Percentiles rank a stretch among this genome's conserved stretches.
phyloP scores from a whole-genome alignment of 2,329 filamentous ascomycete species.

The Esteya vermicola region DNA sequence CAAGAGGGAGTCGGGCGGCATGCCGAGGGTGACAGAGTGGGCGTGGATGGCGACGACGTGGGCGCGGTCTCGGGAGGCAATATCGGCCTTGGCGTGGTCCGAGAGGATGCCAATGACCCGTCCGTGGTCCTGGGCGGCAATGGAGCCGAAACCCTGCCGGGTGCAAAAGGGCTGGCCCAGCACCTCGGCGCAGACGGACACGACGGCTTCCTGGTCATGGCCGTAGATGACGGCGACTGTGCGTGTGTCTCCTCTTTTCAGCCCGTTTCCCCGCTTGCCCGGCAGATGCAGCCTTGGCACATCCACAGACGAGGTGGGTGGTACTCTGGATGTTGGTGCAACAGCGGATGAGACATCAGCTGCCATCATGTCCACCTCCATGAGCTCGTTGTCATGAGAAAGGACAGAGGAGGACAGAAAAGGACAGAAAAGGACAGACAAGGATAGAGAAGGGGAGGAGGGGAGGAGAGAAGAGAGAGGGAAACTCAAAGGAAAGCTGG shows the following conservation, averaged over 20 bases:
- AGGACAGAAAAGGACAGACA: neutral
- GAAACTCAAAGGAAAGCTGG: too few relatives aligned
- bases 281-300: too few relatives aligned
- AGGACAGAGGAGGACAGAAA: neutral
- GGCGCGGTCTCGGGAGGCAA: slow-evolving; percentile 41
- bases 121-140: slow-evolving; percentile 40
- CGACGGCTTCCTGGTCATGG: slow-evolving; percentile 57
- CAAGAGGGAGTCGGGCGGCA: slow-evolving; percentile 51
- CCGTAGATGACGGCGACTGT: slow-evolving; percentile 57
- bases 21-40: slow-evolving; percentile 58
- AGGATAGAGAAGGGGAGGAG: neutral
- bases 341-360: neutral
- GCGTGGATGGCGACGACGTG: slow-evolving; percentile 59
- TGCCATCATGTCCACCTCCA: slow-evolving; percentile 19
- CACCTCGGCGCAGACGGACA: slow-evolving; percentile 63
- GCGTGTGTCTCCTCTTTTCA: slow-evolving; percentile 38
- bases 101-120: slow-evolving; percentile 55
- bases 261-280: slow-evolving; percentile 29
- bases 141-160: slow-evolving; percentile 37
- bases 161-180: slow-evolving; percentile 58
- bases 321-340: neutral
- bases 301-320: too few relatives aligned
- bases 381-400: slow-evolving; percentile 15
- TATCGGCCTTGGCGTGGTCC: slow-evolving; percentile 38
- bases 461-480: too few relatives aligned